Evolutionary conservation across 768 basidiomycete genomes (phyloP), one percentile per base, ranked within the genome.

Genomic region (Tricholoma saponaceum): DNA sequence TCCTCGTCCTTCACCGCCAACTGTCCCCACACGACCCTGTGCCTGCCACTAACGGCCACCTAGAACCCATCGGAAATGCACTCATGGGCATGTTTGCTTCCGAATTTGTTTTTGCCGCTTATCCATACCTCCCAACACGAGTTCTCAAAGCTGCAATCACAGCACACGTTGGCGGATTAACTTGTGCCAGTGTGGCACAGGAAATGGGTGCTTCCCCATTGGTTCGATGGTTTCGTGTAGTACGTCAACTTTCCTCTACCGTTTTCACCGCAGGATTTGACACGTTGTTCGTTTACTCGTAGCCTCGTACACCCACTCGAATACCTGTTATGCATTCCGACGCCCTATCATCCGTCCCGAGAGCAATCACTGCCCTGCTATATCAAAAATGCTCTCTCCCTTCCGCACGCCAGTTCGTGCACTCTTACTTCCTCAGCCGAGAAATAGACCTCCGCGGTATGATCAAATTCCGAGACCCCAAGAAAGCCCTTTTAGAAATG

Each of bases 141-240:
- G 94, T 94, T 22, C 74, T 92, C 63, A 95, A 97, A 74, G 90
- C 92, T 5, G 94, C 92, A 13, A 84, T 96, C 57, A 94, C 91
- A 41, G 92, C 94, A 54, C 91, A 92, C 70, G 95, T 95, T 30
- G 96, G 96, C 13, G 87, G 92, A 14, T 75, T 83, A 62, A 87
- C 89, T 5, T 93, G 92, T 66, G 85, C 90, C 39, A 84, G 80
- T 62, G 87, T 98, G 51, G 95, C 95, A 23, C 83, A 86, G 57
- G 90, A 94, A 72, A 86, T 88, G 79, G 93, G 92, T 59, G 90
- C 86, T 18, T 72, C 81, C 20, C 86, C 87, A 3, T 78, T 95
- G 26, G 70, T 95, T 49, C 81, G 92, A 61, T 95, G 93, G 93
- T 83, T 88, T 68, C 80, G 89, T 73, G 80, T 78, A 65, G 90